phyloP scores from a whole-genome alignment of 208 protist genomes.

The Strigomonas culicis region DNA sequence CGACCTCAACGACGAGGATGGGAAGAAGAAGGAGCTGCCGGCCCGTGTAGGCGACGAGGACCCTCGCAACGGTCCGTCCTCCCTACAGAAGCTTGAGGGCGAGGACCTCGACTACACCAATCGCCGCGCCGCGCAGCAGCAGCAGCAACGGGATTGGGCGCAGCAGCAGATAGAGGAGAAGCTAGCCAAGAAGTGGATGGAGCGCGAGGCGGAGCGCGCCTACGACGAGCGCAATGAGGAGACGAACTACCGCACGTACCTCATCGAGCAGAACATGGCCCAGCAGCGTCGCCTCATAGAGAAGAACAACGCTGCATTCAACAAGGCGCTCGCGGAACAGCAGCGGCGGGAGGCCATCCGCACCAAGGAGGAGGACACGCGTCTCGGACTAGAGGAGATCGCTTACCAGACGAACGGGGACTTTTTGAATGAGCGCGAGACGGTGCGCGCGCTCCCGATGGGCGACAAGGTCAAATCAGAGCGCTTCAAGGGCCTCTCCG shows the following conservation, averaged over 20 bases:
- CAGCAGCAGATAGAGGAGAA: slow-evolving; percentile 89
- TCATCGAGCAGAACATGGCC: slow-evolving; percentile 73
- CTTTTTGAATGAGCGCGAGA: slow-evolving; percentile 89
- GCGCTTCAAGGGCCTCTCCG: slow-evolving; percentile 77
- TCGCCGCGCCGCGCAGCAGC: slow-evolving; percentile 71
- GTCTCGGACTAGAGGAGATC: slow-evolving; percentile 87
- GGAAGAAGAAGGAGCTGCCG: slow-evolving; percentile 77
- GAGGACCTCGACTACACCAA: slow-evolving; percentile 85
- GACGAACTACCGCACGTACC: slow-evolving; percentile 72
- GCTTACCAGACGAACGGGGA: slow-evolving; percentile 81
- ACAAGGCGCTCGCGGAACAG: slow-evolving; percentile 82
- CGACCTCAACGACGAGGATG: slow-evolving; percentile 89
- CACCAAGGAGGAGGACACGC: slow-evolving; percentile 74
- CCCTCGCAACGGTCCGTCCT: slow-evolving; percentile 77
- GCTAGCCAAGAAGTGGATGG: slow-evolving; percentile 91
- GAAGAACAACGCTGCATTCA: slow-evolving; percentile 82
- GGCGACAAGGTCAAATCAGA: slow-evolving; percentile 75
- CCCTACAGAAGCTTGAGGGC: slow-evolving; percentile 90
- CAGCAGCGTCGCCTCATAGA: slow-evolving; percentile 65
- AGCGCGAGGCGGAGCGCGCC: slow-evolving; percentile 73
- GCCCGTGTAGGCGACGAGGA: slow-evolving; percentile 87
- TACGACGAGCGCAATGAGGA: slow-evolving; percentile 89
- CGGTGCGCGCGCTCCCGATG: slow-evolving; percentile 32
- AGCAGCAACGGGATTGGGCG: slow-evolving; percentile 82
- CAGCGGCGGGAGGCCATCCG: slow-evolving; percentile 76